phyloP scores from a whole-genome alignment of 768 basidiomycete species.

The Suillus ampliporus region DNA sequence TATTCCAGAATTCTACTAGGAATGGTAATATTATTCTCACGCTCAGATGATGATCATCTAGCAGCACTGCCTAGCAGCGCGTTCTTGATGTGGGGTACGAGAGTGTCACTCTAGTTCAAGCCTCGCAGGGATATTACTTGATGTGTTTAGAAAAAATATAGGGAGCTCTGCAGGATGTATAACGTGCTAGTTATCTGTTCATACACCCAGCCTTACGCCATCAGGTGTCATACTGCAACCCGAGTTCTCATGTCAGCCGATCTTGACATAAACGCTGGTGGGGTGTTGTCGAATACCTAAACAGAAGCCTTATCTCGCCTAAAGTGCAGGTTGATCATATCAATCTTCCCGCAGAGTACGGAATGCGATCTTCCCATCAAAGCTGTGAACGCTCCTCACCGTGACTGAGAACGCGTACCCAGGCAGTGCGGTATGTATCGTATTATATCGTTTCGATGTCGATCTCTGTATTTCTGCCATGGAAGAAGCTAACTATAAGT shows the following conservation, averaged over 20 bases:
- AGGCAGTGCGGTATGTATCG: not conserved
- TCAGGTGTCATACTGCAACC: too few relatives aligned
- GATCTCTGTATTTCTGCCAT: not conserved
- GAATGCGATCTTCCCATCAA: not conserved
- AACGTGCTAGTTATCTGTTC: too few relatives aligned
- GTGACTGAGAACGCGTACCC: not conserved
- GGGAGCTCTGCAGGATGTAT: not conserved
- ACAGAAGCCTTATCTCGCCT: too few relatives aligned
- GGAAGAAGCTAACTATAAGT: not conserved
- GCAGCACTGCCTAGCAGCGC: not conserved
- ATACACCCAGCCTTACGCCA: not conserved
- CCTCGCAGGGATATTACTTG: not conserved
- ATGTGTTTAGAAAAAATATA: not conserved
- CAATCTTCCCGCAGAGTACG: not conserved
- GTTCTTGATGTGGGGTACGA: not conserved
- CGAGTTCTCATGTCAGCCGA: not conserved
- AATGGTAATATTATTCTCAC: conserved; percentile 23
- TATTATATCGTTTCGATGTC: not conserved
- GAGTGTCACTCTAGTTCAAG: not conserved
- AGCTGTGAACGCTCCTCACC: not conserved
- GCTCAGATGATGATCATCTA: not conserved
- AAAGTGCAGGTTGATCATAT: not conserved
- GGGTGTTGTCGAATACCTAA: not conserved
- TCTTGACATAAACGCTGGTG: not conserved
- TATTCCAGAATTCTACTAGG: conserved; percentile 31